Evolutionary conservation across 2,329 filamentous ascomycete species (phyloP).

Genomic region (Trichoderma hamatum): DNA sequence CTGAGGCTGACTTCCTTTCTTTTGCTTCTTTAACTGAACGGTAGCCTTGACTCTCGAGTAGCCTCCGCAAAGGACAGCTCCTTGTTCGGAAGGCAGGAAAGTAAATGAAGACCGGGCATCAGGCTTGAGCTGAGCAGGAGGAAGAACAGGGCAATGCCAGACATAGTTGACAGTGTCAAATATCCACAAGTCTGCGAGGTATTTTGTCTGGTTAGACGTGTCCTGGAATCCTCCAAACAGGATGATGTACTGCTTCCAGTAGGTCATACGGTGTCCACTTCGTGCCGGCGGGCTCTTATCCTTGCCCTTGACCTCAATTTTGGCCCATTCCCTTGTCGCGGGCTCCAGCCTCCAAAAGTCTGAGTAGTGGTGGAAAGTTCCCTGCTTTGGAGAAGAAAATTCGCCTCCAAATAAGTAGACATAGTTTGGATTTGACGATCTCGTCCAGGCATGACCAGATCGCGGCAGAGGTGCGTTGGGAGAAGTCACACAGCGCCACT

Average conservation of each 20-base stretch:
- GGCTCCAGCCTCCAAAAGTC: constrained; percentile 96
- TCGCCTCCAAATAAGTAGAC: constrained; percentile 96
- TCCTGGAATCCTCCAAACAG: constrained; percentile 97
- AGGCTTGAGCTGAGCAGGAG: constrained; percentile 80
- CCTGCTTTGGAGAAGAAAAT: constrained; percentile 95
- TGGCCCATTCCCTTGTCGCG: constrained; percentile 82
- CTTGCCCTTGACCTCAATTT: constrained; percentile 77
- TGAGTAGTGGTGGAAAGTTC: constrained; percentile 98
- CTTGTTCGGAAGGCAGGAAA: constrained; percentile 84
- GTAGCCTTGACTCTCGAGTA: constrained; percentile 88
- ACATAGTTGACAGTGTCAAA: constrained; percentile 88
- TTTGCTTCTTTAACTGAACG: constrained; percentile 62
- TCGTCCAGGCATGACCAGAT: constrained; percentile 92
- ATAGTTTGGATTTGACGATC: constrained; percentile 79
- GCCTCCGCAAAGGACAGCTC: constrained; percentile 88
- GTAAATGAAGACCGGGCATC: constrained; percentile 92
- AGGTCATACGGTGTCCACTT: constrained; percentile 94
- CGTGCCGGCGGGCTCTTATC: constrained; percentile 80
- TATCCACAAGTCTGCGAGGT: constrained; percentile 90
- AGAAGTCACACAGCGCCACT: constrained; percentile 88
- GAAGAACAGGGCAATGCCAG: constrained; percentile 78
- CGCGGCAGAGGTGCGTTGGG: constrained; percentile 90
- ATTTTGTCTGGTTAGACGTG: constrained; percentile 92
- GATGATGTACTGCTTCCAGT: constrained; percentile 95
- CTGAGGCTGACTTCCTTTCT: constrained; percentile 61